Evolutionary conservation across 2,329 filamentous ascomycete species (phyloP).

Genomic region (Cladosporium phlei): DNA sequence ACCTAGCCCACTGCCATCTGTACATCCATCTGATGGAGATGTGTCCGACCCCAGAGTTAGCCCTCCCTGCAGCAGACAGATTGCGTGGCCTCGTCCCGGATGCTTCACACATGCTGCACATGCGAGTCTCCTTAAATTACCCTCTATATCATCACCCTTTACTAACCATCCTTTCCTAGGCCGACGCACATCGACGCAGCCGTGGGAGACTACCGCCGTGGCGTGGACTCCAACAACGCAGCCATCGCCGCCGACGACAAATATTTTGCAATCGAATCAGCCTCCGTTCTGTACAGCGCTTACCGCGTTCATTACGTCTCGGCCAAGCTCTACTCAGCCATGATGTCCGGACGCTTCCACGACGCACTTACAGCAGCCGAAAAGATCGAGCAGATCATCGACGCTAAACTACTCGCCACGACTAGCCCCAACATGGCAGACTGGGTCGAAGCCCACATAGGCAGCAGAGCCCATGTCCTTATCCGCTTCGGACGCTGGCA

Average conservation of each 20-base stretch:
- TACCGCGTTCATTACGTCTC: slow-evolving; percentile 73
- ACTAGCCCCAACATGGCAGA: slow-evolving; percentile 70
- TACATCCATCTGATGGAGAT: slow-evolving; percentile 78
- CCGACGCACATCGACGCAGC: slow-evolving; percentile 71
- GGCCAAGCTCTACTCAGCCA: slow-evolving; percentile 69
- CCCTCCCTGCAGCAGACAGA: slow-evolving; percentile 56
- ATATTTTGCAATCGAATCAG: slow-evolving; percentile 55
- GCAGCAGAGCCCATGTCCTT: slow-evolving; percentile 63
- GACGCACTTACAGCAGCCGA: slow-evolving; percentile 58
- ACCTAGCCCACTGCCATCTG: slow-evolving; percentile 68
- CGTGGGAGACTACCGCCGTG: slow-evolving; percentile 63
- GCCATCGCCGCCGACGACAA: slow-evolving; percentile 65
- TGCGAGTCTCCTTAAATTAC: too few species aligned
- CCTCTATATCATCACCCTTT: too few species aligned
- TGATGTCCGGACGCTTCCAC: slow-evolving; percentile 65
- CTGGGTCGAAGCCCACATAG: slow-evolving; percentile 68
- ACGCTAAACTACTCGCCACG: slow-evolving; percentile 59
- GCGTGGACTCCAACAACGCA: slow-evolving; percentile 61
- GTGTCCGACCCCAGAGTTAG: slow-evolving; percentile 61
- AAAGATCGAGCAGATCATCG: slow-evolving; percentile 57
- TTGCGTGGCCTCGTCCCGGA: slow-evolving; percentile 64
- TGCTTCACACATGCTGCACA: slow-evolving; percentile 66
- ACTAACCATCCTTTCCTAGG: too few species aligned
- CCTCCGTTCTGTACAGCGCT: slow-evolving; percentile 68
- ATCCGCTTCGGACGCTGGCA: slow-evolving; percentile 70